phyloP scores from a whole-genome alignment of 78 protist species.

The Trichosphaerium sp. region DNA sequence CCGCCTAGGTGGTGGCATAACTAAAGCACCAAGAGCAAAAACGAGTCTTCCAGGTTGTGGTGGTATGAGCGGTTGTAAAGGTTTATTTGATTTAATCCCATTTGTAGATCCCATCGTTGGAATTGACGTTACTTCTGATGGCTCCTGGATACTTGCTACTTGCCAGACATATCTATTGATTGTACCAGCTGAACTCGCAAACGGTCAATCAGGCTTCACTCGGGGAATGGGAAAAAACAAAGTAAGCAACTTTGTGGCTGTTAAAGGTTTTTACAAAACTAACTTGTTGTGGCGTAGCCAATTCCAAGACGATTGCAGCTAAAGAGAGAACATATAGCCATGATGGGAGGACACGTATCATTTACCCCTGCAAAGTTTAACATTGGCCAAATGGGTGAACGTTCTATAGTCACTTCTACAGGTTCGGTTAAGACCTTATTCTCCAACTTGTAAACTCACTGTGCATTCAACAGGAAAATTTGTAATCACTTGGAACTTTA shows the following conservation, averaged over 20 bases:
- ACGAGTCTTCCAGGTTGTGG: conserved; percentile 59
- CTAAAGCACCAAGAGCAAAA: conserved; percentile 12
- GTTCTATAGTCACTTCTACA: conserved; percentile 40
- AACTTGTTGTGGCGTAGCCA: conserved; percentile 5
- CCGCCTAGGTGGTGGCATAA: too few relatives aligned
- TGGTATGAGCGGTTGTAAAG: conserved; percentile 1
- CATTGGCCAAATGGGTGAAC: conserved; percentile 7
- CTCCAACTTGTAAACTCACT: too few relatives aligned
- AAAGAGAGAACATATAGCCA: conserved; percentile 15
- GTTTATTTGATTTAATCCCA: neutral
- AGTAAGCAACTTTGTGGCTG: too few relatives aligned
- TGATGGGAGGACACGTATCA: conserved; percentile 27
- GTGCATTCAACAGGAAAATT: conserved; percentile 40
- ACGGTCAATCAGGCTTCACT: conserved; percentile 43
- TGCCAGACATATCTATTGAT: conserved; percentile 42
- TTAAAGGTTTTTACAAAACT: neutral
- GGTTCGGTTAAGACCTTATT: too few relatives aligned
- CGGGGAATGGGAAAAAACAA: too few relatives aligned
- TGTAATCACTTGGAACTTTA: conserved; percentile 60
- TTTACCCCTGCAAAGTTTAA: conserved; percentile 61
- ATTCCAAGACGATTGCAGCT: conserved; percentile 30
- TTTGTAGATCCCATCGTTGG: conserved; percentile 25
- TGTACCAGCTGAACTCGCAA: conserved; percentile 14
- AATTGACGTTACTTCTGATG: conserved; percentile 44
- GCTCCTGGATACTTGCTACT: conserved; percentile 58